phyloP scores from a whole-genome alignment of 768 basidiomycete species.

The Lentinula edodes region DNA sequence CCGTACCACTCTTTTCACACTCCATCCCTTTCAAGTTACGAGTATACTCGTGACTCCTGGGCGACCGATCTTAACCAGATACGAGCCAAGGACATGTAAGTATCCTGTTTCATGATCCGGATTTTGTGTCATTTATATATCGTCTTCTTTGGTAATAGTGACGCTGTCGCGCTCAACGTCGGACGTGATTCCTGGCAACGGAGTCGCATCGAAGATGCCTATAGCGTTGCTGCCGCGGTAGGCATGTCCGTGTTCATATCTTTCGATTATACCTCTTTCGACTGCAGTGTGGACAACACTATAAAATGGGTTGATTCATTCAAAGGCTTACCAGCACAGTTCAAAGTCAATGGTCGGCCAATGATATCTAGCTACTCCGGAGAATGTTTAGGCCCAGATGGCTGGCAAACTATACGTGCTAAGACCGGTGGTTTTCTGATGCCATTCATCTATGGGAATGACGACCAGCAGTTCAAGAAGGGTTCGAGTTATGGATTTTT shows the following conservation, averaged over 20 bases:
- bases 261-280: constrained; percentile 49
- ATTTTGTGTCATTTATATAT: neutral
- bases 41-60: constrained; percentile 35
- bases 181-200: constrained; percentile 51
- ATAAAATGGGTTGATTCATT: neutral
- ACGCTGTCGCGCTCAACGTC: constrained; percentile 61
- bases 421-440: constrained; percentile 34
- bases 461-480: constrained; percentile 27
- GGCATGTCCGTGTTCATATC: constrained; percentile 51
- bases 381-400: neutral
- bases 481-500: constrained; percentile 36
- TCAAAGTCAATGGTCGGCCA: neutral
- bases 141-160: constrained; percentile 23
- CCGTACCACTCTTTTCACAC: neutral
- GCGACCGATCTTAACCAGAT: constrained; percentile 35
- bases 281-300: constrained; percentile 31
- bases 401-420: constrained; percentile 28
- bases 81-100: constrained; percentile 36
- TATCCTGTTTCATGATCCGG: neutral
- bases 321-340: neutral
- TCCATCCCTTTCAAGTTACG: constrained; percentile 22
- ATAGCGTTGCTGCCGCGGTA: constrained; percentile 33
- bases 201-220: constrained; percentile 42
- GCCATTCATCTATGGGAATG: constrained; percentile 54
- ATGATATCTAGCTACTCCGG: constrained; percentile 3